Base-by-base conservation (phyloP, 2,329 filamentous ascomycete genomes). In the Pseudogymnoascus sp. region DNA sequence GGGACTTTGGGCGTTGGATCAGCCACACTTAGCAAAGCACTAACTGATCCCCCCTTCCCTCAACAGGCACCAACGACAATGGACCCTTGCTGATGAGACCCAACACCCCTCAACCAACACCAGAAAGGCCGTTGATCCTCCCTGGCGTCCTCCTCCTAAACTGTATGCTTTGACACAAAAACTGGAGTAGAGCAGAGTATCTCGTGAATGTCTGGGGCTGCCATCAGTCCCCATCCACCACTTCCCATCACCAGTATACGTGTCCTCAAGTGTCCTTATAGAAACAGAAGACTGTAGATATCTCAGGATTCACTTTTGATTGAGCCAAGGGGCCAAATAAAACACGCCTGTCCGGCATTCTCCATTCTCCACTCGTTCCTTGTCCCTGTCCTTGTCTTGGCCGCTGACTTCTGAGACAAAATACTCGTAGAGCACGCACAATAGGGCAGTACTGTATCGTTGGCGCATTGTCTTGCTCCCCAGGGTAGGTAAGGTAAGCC, bases 51-150 rank as follows among this genome's bases (percentile, higher is more conserved):
- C 47, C 40, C 44, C 40, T 53, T 33, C 50, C 50, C 50, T 13
- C 50, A 56, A 56, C 50, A 56, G 50, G 50, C 50, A 56, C 50
- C 50, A 56, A 56, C 50, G 50, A 33, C 50, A 21, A 56, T 6
- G 50, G 50, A 56, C 50, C 50, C 50, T 56, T 56, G 50, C 50
- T 56, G 50, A 56, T 56, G 50, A 56, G 50, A 56, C 50, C 50
- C 50, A 56, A 56, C 50, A 56, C 50, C 50, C 29, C 50, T 56
- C 50, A 56, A 56, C 50, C 50, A 56, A 56, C 50, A 56, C 50
- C 10, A 13, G 10, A 6, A 26, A 7, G 5, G 33, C 29, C 50
- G 33, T 35, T 35, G 29, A 56, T 56, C 50, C 29, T 56, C 50
- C 29, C 50, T 56, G 50, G 50, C 50, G 50, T 56, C 50, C 33